Evolutionary conservation across 1,139 yeast species (phyloP), one percentile per base, ranked within the genome.

Genomic region (Debaryomyces coudertii): DNA sequence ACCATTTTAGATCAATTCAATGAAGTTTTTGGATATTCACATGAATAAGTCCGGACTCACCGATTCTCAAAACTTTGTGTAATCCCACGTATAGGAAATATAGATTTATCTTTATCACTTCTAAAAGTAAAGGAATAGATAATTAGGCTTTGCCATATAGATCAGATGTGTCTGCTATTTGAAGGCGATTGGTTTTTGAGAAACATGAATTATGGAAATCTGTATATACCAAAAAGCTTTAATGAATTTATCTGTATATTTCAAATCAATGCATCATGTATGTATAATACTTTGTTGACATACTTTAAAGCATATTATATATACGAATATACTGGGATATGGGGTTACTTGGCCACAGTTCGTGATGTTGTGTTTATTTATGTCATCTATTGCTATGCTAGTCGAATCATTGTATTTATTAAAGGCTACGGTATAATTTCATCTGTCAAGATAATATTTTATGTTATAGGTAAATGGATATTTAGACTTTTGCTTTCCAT

Each of bases 391-490:
- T 20, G 43, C 15, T 53, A 56, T 45, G 6, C 59, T 2, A 12
- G 42, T 1, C 38, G 47, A 24, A 22, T 52, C 0, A 45, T 48
- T 16, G 40, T 53, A 3, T 43, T 44, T 39, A 38, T 72, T 9
- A 45, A 57, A 36, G 80, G 80, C 1, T 70, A 76, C 54, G 85
- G 85, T 1, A 6, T 69, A 0, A 16, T 67, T 7, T 63, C 64
- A 7, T 55, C 69, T 1, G 11, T 61, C n/a, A 42, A 47, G 12
- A 52, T 50, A 16, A 20, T 62, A 12, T 44, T 42, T 35, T 36
- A 45, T 1, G 30, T 27, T 1, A 25, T 60, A 3, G 51, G 61
- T 5, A 65, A 58, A 36, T 36, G 43, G 2, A 23, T 68, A 0
- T 76, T 79, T 50, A 47, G 49, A 12, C 30, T 65, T 15, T 37